Evolutionary conservation across 805 yeast species (phyloP).

Genomic region (Teunomyces funiuensis): DNA sequence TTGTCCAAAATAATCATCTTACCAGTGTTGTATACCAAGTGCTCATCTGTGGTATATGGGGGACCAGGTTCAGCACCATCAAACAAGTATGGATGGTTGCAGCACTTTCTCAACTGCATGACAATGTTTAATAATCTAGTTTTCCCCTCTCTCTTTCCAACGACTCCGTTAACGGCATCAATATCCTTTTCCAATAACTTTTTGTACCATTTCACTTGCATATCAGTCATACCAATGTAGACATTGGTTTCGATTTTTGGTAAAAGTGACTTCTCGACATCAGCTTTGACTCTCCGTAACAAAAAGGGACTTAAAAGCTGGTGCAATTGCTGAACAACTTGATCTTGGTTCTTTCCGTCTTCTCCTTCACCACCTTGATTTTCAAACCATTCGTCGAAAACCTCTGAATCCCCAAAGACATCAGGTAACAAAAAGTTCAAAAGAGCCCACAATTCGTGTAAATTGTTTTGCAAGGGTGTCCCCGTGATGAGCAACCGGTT

Average conservation of each 20-base stretch:
- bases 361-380: conserved; percentile 33
- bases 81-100: conserved; percentile 94
- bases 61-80: conserved; percentile 99
- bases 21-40: conserved; percentile 84
- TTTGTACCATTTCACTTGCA: conserved; percentile 93
- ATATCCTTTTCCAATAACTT: conserved; percentile 87
- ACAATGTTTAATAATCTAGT: conserved; percentile 89
- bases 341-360: conserved; percentile 58
- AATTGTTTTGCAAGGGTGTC: conserved; percentile 90
- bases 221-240: conserved; percentile 91
- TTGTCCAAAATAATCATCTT: conserved; percentile 89
- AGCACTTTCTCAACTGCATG: conserved; percentile 94
- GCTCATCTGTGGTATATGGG: conserved; percentile 94
- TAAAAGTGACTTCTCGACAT: conserved; percentile 84
- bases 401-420: conserved; percentile 87
- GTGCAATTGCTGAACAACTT: conserved; percentile 84
- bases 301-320: conserved; percentile 85
- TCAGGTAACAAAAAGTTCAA: conserved; percentile 89
- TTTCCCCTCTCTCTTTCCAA: conserved; percentile 92
- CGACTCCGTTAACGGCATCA: conserved; percentile 93
- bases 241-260: conserved; percentile 90
- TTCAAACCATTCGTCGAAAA: conserved; percentile 92
- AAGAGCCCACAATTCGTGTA: conserved; percentile 96
- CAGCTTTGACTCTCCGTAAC: conserved; percentile 85
- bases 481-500: conserved; percentile 90